These are phyloP conservation scores for Tubosaeta sp. DNA, from an alignment of 768 basidiomycete species.

Conservation along the genomic window DNA sequence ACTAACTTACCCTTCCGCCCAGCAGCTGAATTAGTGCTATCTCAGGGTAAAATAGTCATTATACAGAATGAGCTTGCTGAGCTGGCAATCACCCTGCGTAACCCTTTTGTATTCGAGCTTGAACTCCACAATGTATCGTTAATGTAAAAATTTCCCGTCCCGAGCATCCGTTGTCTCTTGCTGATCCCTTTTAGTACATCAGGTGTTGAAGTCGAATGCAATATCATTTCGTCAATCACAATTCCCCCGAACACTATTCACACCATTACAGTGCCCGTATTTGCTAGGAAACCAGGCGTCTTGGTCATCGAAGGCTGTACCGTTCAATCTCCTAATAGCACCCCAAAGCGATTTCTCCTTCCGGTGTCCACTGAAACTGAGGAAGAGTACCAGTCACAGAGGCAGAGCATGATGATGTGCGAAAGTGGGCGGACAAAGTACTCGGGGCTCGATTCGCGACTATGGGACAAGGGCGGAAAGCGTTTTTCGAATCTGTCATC, in stretches of 20 bases:
- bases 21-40: background rate
- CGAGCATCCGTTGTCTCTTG: background rate
- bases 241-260: slow-evolving; percentile 77
- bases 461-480: slow-evolving; percentile 51
- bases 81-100: slow-evolving; percentile 78
- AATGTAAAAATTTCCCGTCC: slow-evolving; percentile 51
- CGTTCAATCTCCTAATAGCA: slow-evolving; percentile 72
- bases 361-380: slow-evolving; percentile 72
- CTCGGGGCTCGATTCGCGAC: slow-evolving; percentile 66
- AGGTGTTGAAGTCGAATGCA: slow-evolving; percentile 70
- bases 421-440: slow-evolving; percentile 73
- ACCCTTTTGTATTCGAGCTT: slow-evolving; percentile 90
- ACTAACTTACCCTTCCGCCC: background rate
- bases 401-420: slow-evolving; percentile 55
- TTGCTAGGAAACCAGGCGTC: slow-evolving; percentile 57
- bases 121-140: slow-evolving; percentile 79
- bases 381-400: slow-evolving; percentile 53
- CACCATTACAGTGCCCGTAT: slow-evolving; percentile 65
- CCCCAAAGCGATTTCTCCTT: slow-evolving; percentile 65
- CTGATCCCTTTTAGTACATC: slow-evolving; percentile 57
- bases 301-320: slow-evolving; percentile 75
- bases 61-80: slow-evolving; percentile 84
- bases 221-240: slow-evolving; percentile 50
- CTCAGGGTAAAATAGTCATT: slow-evolving; percentile 56
- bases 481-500: slow-evolving; percentile 30